Percentiles rank a stretch among this genome's conserved stretches.
These are phyloP conservation scores for Cylindrotheca closterium DNA, from an alignment of 108 stramenopile species.

Conservation along the genomic window DNA sequence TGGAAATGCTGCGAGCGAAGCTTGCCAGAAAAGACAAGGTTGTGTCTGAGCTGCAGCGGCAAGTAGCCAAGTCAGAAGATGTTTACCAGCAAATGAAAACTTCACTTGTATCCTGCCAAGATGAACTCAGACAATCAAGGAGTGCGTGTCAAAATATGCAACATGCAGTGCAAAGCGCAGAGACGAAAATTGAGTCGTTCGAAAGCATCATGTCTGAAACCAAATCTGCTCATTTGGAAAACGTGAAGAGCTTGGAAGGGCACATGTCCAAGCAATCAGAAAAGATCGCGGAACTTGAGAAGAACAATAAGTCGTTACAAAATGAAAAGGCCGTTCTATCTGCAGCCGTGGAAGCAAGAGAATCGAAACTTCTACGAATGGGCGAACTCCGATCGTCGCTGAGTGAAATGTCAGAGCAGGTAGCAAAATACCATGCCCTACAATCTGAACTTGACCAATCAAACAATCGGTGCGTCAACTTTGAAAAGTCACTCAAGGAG, in stretches of 20 bases:
- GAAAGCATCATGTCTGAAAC: slow-evolving; percentile 8
- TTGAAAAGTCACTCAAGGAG: slow-evolving; percentile 25
- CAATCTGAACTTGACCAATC: slow-evolving; percentile 27
- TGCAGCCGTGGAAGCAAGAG: slow-evolving; percentile 76
- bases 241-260: slow-evolving; percentile 3
- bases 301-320: slow-evolving; percentile 48
- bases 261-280: slow-evolving; percentile 5
- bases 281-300: slow-evolving; percentile 46
- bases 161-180: slow-evolving; percentile 16
- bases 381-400: slow-evolving; percentile 39
- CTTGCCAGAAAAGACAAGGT: slow-evolving; percentile 39
- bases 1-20: slow-evolving; percentile 27
- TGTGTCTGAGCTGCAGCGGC: slow-evolving; percentile 43
- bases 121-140: slow-evolving; percentile 32
- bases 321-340: slow-evolving; percentile 80
- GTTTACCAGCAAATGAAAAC: slow-evolving; percentile 35
- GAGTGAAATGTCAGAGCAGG: slow-evolving; percentile 20
- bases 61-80: slow-evolving; percentile 35
- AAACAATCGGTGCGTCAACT: slow-evolving; percentile 9
- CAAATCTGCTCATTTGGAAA: slow-evolving; percentile 11
- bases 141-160: slow-evolving; percentile 10
- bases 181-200: slow-evolving; percentile 13
- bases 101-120: slow-evolving; percentile 20
- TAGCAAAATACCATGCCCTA: slow-evolving; percentile 30
- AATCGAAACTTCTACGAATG: slow-evolving; percentile 59